phyloP scores from a whole-genome alignment of 352 stramenopile species.

The Globisporangium okanoganense region DNA sequence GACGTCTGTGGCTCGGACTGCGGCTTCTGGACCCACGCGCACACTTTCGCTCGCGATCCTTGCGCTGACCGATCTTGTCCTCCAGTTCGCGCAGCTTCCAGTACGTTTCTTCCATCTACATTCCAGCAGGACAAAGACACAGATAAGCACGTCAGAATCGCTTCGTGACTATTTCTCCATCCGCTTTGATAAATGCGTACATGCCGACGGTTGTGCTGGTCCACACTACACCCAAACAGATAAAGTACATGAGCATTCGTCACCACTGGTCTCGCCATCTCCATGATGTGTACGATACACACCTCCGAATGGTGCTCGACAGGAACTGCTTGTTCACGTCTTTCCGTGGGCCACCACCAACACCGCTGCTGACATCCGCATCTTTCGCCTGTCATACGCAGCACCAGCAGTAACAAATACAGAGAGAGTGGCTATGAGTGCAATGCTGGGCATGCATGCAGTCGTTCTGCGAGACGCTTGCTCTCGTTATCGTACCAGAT shows the following conservation, averaged over 20 bases:
- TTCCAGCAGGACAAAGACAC: not conserved
- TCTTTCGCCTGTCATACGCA: conserved; percentile 19
- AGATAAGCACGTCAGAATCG: not conserved
- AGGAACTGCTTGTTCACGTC: conserved; percentile 75
- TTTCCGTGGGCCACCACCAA: conserved; percentile 25
- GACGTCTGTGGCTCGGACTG: conserved; percentile 5
- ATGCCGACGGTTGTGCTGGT: conserved; percentile 59
- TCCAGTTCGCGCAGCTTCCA: conserved; percentile 49
- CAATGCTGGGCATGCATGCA: not conserved
- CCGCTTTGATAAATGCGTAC: conserved; percentile 11
- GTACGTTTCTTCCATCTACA: conserved; percentile 52
- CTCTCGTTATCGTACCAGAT: conserved; percentile 28
- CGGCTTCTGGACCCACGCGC: not conserved
- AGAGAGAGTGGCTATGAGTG: not conserved
- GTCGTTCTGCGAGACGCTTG: not conserved
- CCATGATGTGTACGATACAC: not conserved
- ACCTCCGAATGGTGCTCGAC: conserved; percentile 58
- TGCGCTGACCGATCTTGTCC: conserved; percentile 16
- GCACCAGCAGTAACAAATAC: not conserved
- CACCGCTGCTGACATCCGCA: not conserved
- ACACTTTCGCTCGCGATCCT: not conserved
- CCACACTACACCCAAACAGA: conserved; percentile 27
- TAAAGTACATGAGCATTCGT: not conserved
- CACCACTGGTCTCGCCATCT: no score
- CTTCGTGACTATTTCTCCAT: not conserved